A percentile compares a stretch with the other conserved stretches of the same genome.
These are phyloP conservation scores for Amyloporia xantha DNA, from an alignment of 768 basidiomycete species.

Conservation along the genomic window DNA sequence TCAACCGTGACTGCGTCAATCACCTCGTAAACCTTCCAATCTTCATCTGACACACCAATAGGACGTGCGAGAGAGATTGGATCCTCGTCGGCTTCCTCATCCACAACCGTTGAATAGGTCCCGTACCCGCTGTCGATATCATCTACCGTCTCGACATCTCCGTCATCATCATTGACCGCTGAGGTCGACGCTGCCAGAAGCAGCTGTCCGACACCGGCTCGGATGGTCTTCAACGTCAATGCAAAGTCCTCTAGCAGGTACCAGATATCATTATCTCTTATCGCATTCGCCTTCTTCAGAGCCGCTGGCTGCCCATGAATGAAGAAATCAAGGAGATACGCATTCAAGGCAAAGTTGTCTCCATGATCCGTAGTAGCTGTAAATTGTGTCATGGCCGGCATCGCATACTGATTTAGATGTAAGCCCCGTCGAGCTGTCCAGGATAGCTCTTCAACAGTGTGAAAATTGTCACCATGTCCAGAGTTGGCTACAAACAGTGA, in stretches of 20 bases:
- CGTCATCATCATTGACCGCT: not conserved
- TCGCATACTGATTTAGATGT: conserved; percentile 49
- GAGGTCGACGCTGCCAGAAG: conserved; percentile 24
- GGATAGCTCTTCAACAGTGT: conserved; percentile 43
- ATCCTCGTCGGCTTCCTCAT: conserved; percentile 18
- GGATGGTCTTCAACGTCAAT: conserved; percentile 43
- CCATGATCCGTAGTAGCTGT: conserved; percentile 19
- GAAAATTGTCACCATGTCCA: conserved; percentile 53
- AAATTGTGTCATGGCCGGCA: conserved; percentile 45
- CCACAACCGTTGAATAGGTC: conserved; percentile 21
- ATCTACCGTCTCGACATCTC: conserved; percentile 11
- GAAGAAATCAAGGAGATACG: conserved; percentile 65
- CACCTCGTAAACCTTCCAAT: conserved; percentile 53
- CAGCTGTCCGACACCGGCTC: conserved; percentile 43
- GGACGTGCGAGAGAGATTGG: conserved; percentile 27
- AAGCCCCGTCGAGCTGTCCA: conserved; percentile 47
- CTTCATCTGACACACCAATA: conserved; percentile 32
- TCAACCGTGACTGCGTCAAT: conserved; percentile 37
- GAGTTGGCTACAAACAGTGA: conserved; percentile 65
- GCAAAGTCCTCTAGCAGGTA: conserved; percentile 54
- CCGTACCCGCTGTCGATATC: conserved; percentile 30
- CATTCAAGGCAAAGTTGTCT: conserved; percentile 41
- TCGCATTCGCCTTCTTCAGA: conserved; percentile 46
- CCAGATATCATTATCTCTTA: conserved; percentile 61
- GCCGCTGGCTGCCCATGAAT: conserved; percentile 51